phyloP scores from a whole-genome alignment of 2,329 filamentous ascomycete species.

The Pseudophaeomoniella oleicola region DNA sequence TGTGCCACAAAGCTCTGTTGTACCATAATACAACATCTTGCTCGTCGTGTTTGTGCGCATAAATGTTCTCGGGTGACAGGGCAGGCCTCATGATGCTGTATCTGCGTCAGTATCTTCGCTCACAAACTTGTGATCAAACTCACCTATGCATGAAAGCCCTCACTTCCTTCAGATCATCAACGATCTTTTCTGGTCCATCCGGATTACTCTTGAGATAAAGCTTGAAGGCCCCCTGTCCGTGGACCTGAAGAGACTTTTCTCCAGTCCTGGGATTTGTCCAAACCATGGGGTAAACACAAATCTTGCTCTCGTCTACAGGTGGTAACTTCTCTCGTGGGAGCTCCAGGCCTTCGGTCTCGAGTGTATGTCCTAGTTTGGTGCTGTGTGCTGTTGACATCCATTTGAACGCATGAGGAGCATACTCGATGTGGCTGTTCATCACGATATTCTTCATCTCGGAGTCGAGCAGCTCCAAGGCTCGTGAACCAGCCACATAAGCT shows the following conservation, averaged over 20 bases:
- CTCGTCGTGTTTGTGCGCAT: slow-evolving; percentile 21
- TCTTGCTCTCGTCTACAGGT: slow-evolving; percentile 15
- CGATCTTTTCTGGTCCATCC: slow-evolving; percentile 11
- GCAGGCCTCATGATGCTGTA: slow-evolving; percentile 20
- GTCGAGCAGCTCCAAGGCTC: slow-evolving; percentile 14
- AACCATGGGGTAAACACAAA: slow-evolving; percentile 22
- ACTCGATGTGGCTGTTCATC: slow-evolving; percentile 19
- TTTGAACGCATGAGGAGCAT: slow-evolving; percentile 21
- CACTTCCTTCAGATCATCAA: slow-evolving; percentile 16
- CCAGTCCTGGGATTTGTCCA: slow-evolving; percentile 22
- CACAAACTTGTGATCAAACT: slow-evolving; percentile 3
- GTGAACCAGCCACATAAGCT: slow-evolving; percentile 17
- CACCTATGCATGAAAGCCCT: slow-evolving; percentile 19
- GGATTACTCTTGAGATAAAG: slow-evolving; percentile 17
- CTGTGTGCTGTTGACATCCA: slow-evolving; percentile 23
- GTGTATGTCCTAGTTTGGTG: slow-evolving; percentile 17
- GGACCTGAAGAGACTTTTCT: slow-evolving; percentile 19
- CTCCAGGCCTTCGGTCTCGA: slow-evolving; percentile 15
- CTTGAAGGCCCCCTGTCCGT: slow-evolving; percentile 21
- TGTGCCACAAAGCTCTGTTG: slow-evolving; percentile 24
- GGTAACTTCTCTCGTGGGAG: slow-evolving; percentile 17
- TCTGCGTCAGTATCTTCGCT: slow-evolving; percentile 1
- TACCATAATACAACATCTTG: slow-evolving; percentile 26
- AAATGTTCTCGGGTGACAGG: slow-evolving; percentile 19
- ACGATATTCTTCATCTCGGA: slow-evolving; percentile 14